phyloP scores from a whole-genome alignment of 768 basidiomycete genomes.

The Dioszegia crocea region DNA sequence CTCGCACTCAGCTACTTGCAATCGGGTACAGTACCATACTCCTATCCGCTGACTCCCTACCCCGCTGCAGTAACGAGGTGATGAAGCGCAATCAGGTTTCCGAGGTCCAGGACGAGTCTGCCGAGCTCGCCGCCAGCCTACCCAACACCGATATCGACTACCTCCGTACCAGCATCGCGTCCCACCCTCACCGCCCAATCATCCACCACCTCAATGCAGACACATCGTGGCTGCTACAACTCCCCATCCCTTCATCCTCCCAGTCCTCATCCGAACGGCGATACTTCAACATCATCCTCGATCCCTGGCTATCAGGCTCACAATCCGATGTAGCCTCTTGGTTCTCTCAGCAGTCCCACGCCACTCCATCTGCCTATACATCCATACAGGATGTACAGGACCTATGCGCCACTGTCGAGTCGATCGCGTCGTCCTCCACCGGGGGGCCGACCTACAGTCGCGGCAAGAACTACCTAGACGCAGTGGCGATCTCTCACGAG shows the following conservation, averaged over 20 bases:
- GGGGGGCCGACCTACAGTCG: background rate
- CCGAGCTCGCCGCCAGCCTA: too few species aligned
- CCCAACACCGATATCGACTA: background rate
- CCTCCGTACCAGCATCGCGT: background rate
- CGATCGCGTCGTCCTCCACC: background rate
- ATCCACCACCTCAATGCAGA: constrained; percentile 20
- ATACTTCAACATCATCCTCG: constrained; percentile 24
- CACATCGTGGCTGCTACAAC: constrained; percentile 22
- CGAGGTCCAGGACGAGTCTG: too few species aligned
- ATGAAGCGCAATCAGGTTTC: too few species aligned
- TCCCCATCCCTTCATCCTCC: constrained; percentile 9
- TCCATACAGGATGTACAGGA: constrained; percentile 11
- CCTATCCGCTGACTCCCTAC: too few species aligned
- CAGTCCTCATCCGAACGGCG: background rate
- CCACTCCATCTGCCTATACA: constrained; percentile 8
- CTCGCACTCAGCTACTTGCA: too few species aligned
- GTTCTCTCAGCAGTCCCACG: constrained; percentile 20
- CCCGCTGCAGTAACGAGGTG: too few species aligned
- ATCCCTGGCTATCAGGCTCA: constrained; percentile 19
- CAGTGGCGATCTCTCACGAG: constrained; percentile 24
- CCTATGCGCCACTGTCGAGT: constrained; percentile 6
- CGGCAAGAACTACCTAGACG: constrained; percentile 7
- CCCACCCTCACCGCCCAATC: background rate
- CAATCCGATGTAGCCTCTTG: constrained; percentile 23
- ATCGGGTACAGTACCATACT: too few species aligned